Base-by-base conservation (phyloP, 176 grass and related monocot genomes). In the Phoenix roebelenii region DNA sequence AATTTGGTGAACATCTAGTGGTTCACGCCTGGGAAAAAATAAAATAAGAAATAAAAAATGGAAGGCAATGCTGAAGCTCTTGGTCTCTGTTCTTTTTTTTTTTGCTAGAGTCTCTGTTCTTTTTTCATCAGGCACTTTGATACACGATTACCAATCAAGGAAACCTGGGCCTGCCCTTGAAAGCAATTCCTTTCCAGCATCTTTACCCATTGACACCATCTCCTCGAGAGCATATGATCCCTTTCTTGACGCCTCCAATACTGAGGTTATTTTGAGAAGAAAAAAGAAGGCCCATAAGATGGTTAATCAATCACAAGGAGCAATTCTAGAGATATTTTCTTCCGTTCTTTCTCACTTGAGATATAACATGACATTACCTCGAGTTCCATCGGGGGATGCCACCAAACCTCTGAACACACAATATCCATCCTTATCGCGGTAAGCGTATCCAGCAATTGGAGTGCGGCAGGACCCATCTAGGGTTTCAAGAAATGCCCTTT, bases 391-490 rank as follows among this genome's bases (percentile, higher is more conserved):
- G 16, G 93, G 88, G 5, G 84, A 98, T 69, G 94, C 81, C 61
- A 98, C 76, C 64, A 98, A 83, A 53, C 94, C 88, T 65, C 82
- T 79, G 78, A 98, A 88, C 52, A 71, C 75, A 57, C 94, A 98
- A 23, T 85, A 89, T 15, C 88, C 88, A 55, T 89, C 79, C 16
- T 51, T 79, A 24, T 85, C 88, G 64, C 74, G 76, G 23, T 50
- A 65, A 68, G 85, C 94, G 79, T 98, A 89, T 5, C 88, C 94
- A 5, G 94, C 88, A 66, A 89, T 98, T 59, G 94, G 94, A 23
- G 94, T 98, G 24, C 94, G 72, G 48, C 94, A 98, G 57, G 89
- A 92, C 60, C 94, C 94, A 66, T 98, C 94, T 18, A 98, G 76
- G 67, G 89, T 89, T 20, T 83, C 57, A 26, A 98, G 81, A 74